phyloP scores from a whole-genome alignment of 257 asterid species.

The Solanum sitiens region DNA sequence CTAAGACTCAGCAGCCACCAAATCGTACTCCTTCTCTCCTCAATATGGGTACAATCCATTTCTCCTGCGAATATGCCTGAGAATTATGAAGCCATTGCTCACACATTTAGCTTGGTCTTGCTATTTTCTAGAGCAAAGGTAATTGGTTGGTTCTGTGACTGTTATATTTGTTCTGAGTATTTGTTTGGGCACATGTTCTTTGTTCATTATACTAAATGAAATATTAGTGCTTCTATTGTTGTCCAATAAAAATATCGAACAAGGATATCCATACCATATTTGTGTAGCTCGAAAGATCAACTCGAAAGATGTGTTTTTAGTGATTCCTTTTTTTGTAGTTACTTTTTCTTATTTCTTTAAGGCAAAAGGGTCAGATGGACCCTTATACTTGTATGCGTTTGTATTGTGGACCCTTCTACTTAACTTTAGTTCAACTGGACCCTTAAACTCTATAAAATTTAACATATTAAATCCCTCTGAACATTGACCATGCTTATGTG shows the following conservation, averaged over 20 bases:
- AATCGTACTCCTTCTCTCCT: slow-evolving; percentile 65
- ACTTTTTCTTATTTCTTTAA: neutral
- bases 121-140: slow-evolving; percentile 93
- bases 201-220: neutral
- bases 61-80: slow-evolving; percentile 81
- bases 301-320: neutral
- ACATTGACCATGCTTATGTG: no score
- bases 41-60: slow-evolving; percentile 76
- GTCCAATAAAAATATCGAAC: neutral
- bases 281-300: neutral
- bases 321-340: neutral
- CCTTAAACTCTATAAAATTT: no score
- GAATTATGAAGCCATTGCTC: slow-evolving; percentile 94
- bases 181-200: neutral
- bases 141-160: slow-evolving; percentile 3
- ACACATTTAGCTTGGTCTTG: slow-evolving; percentile 78
- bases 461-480: no score
- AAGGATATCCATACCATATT: neutral
- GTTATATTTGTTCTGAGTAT: neutral
- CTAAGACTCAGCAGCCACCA: slow-evolving; percentile 94
- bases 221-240: neutral
- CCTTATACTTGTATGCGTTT: no score
- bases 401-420: no score
- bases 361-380: no score
- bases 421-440: no score